Conservation (phyloP, 1,139 yeast species). For the Diutina catenulata region DNA sequence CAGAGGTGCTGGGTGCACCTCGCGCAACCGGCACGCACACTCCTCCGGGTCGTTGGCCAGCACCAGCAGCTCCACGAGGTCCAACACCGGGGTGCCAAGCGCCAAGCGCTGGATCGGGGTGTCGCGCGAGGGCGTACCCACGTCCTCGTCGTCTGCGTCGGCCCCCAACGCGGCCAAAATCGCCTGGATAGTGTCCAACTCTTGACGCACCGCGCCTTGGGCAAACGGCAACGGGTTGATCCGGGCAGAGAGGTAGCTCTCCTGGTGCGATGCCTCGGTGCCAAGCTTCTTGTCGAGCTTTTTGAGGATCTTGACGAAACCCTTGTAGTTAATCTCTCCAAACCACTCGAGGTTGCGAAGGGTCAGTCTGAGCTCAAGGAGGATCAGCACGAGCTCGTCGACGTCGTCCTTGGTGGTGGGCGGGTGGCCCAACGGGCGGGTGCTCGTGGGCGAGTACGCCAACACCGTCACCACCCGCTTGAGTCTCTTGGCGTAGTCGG, state of each 20-base stretch:
- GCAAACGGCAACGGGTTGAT: slow-evolving; percentile 73
- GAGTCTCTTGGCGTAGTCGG: slow-evolving; percentile 65
- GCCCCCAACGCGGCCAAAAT: slow-evolving; percentile 31
- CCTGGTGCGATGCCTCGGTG: slow-evolving; percentile 33
- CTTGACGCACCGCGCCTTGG: slow-evolving; percentile 46
- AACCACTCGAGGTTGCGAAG: slow-evolving; percentile 84
- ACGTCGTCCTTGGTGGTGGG: slow-evolving; percentile 47
- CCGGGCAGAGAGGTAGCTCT: slow-evolving; percentile 54
- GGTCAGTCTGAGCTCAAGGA: slow-evolving; percentile 67
- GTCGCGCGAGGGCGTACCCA: background rate
- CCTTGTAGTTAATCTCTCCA: slow-evolving; percentile 86
- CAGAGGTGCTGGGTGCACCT: background rate
- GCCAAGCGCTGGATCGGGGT: background rate
- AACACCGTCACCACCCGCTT: slow-evolving; percentile 30
- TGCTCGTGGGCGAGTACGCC: slow-evolving; percentile 14
- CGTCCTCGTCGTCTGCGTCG: background rate
- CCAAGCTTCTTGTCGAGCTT: slow-evolving; percentile 70
- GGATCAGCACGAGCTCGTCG: slow-evolving; percentile 65
- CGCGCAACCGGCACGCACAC: background rate
- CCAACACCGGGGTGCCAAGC: no score
- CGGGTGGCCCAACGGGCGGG: slow-evolving; percentile 18
- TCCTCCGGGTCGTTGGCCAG: background rate
- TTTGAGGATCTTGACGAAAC: slow-evolving; percentile 79
- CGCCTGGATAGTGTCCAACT: slow-evolving; percentile 42
- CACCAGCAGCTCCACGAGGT: no score